Evolutionary conservation across 139 green algal species (phyloP), one percentile per base, ranked within the genome.

Genomic region (Asterochloris erici): DNA sequence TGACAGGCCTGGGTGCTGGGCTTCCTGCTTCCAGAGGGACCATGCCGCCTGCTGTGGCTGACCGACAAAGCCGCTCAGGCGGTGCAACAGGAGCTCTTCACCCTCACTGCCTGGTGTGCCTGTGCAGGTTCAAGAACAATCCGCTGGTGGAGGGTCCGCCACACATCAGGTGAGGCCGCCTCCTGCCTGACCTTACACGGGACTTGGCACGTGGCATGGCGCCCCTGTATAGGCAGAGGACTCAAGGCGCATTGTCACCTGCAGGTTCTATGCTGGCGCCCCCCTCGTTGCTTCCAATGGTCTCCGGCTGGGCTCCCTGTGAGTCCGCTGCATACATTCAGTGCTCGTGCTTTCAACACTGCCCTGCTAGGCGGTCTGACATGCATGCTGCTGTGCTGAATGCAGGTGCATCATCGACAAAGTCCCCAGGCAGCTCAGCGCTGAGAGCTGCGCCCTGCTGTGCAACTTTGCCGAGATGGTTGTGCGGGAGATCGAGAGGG

Each of bases 181-280:
- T 26, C 10, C 19, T 26, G 19, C 66, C 2, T 21, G 21, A 21
- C 17, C 17, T 21, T 24, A 2, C 66, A 71, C 19, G 17, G 9
- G 19, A 26, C 19, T 71, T 24, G 21, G 66, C 66, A 26, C 19
- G 21, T 71, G 66, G 19, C 17, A 24, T 71, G 17, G 9, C 21
- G 66, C 66, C 19, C 21, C 1, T 71, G 66, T 27, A 26, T 66
- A 27, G 63, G 60, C 79, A 84, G 84, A 9, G 98, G 98, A 81
- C 68, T 97, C 17, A 87, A 85, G 12, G 89, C 90, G 0, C 27
- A 84, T 0, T 92, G 93, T 0, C 70, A 87, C 85, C 94, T 97
- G 79, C 89, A 54, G 93, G 29, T 98, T 97, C 90, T 98, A 98
- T 83, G 94, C 92, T 0, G 93, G 94, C 79, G 90, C 89, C n/a